Base-by-base conservation (phyloP, 345 rosid species). In the Syzygium jambos region DNA sequence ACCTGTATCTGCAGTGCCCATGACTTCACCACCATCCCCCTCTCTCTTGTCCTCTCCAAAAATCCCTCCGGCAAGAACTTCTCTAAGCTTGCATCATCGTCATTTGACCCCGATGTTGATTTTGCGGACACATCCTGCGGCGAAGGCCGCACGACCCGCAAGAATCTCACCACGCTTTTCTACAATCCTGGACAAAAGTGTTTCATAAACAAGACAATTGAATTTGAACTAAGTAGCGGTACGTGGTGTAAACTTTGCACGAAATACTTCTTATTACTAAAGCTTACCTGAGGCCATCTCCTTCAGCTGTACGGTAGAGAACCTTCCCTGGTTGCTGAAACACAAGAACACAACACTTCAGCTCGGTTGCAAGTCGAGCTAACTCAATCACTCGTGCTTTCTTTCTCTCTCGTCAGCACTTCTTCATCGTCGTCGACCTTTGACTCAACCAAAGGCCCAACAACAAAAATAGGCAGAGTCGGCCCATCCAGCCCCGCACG, bases 1-100 rank as follows among this genome's bases (percentile, higher is more conserved):
- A 86, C 68, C 56, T 65, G 65, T 34, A 73, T 25, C 61, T 86
- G 88, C 52, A 73, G 85, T 27, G 88, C 88, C 88, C 88, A 86
- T 27, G 84, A 73, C 34, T 86, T 53, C 84, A 78, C 85, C 52
- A 86, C 85, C 52, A 86, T 13, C n/a, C 88, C 88, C 41, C 53
- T 86, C 38, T 73, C 88, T 68, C 27, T 73, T 22, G 88, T 86
- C 84, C 88, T 78, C 88, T 86, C 85, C 84, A 86, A 13, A 53
- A 86, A 78, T 68, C 88, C 88, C 8, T 53, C 63, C 29, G 88
- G 88, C 52, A 86, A 21, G 34, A 86, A 22, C 46, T 41, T 41
- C 25, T 77, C 88, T 11, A 68, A 51, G 34, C 25, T 59, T 17
- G 52, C 34, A 22, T 53, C 52, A 19, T n/a, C 38, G n/a, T 54